Evolutionary conservation across 2,329 filamentous ascomycete species (phyloP).

Genomic region (Curvularia sp.): DNA sequence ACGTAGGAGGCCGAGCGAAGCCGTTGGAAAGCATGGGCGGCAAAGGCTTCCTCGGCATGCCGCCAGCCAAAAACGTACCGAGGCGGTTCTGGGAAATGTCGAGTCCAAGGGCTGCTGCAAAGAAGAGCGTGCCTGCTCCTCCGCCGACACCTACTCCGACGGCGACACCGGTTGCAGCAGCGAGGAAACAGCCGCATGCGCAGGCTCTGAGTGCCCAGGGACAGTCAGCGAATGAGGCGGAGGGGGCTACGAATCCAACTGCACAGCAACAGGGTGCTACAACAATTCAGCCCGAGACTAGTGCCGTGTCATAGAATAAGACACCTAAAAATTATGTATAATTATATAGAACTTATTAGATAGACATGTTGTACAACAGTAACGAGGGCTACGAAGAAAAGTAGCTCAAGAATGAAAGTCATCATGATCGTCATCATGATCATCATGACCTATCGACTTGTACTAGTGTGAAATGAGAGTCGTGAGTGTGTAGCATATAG

Average conservation of each 20-base stretch:
- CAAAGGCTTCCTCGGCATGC: slow-evolving; percentile 53
- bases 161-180: not conserved
- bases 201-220: not conserved
- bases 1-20: slow-evolving; percentile 69
- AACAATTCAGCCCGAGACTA: not conserved
- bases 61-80: slow-evolving; percentile 78
- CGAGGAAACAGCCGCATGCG: not conserved
- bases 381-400: too few species aligned
- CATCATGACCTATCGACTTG: not conserved
- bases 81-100: slow-evolving; percentile 67
- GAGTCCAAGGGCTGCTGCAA: slow-evolving; percentile 7
- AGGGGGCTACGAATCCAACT: not conserved
- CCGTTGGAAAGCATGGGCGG: slow-evolving; percentile 38
- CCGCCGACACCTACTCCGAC: slow-evolving; percentile 1
- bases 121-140: slow-evolving; percentile 15
- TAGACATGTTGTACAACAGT: too few species aligned
- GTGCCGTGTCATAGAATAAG: not conserved
- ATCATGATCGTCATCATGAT: not conserved
- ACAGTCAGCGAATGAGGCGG: not conserved
- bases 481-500: too few species aligned
- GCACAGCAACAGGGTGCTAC: not conserved
- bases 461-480: too few species aligned
- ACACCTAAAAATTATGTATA: not conserved
- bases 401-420: not conserved
- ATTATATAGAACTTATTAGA: not conserved